Base-by-base conservation (phyloP, 108 stramenopile species). In the Cyclostephanos invisitatus region DNA sequence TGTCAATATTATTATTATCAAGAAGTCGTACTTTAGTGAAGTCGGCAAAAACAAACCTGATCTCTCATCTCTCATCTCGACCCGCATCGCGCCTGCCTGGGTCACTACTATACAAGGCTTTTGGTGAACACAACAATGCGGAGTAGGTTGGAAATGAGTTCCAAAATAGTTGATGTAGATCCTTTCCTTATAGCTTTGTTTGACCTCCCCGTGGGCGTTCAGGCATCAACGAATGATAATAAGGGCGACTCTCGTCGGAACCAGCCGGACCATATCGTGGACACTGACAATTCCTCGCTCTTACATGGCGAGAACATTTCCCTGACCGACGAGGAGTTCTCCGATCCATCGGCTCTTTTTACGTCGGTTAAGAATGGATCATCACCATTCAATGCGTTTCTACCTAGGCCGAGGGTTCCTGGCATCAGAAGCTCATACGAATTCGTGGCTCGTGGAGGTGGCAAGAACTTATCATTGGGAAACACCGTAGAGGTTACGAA, bases 101-200 rank as follows among this genome's bases (percentile, higher is more conserved):
- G n/a, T n/a, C n/a, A n/a, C n/a, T n/a, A n/a, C n/a, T n/a, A n/a
- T n/a, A n/a, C 20, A 21, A 54, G 7, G 9, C 20, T 3, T 10
- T 22, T 54, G 53, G 22, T 32, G 58, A 18, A 37, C 15, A 17
- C 3, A 17, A 15, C 18, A 37, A 29, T 28, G 6, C 15, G 58
- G 12, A 35, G 5, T 35, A 37, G 14, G 58, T 36, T 7, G 32
- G 32, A 17, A 17, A 59, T 59, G 58, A 18, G 12, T 18, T 59
- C 58, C 11, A 59, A 59, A 37, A 59, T 59, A 28, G 22, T 68
- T 18, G 62, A 68, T 21, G 75, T 64, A 22, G 70, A 78, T 62
- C 77, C 77, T 11, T 70, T 78, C 25, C 58, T 78, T 14, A 49
- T 56, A 27, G 70, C 65, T 46, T 20, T 78, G 20, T 78, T 78